Evolutionary conservation across 2,329 filamentous ascomycete genomes (phyloP).

Genomic region (Cercospora sesami): DNA sequence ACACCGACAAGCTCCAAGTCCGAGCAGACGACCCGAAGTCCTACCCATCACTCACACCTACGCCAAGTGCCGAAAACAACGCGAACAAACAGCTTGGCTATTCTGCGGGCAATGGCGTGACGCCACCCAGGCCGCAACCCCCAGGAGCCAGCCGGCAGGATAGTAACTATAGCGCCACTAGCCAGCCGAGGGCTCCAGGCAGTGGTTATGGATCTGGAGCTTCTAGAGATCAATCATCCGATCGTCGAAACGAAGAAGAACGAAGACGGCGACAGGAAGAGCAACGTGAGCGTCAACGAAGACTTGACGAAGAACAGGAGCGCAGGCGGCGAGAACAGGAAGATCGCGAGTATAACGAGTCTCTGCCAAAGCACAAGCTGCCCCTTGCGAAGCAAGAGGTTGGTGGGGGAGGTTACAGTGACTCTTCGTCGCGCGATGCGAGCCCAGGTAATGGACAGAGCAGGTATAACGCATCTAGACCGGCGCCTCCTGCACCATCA

Average conservation of each 20-base stretch:
- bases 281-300: constrained; percentile 38
- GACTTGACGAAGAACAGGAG: constrained; percentile 49
- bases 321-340: constrained; percentile 67
- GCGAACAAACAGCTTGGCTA: constrained; percentile 54
- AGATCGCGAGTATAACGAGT: constrained; percentile 74
- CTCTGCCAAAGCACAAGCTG: constrained; percentile 75
- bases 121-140: constrained; percentile 50
- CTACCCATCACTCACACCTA: constrained; percentile 68
- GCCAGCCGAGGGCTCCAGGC: constrained; percentile 24
- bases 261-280: constrained; percentile 44
- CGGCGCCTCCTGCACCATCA: constrained; percentile 61
- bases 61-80: constrained; percentile 56
- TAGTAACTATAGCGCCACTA: constrained; percentile 44
- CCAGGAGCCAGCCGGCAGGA: constrained; percentile 49
- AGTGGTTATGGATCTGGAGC: constrained; percentile 25
- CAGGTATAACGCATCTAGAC: constrained; percentile 82
- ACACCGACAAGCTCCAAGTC: constrained; percentile 76
- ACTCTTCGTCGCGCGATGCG: constrained; percentile 43
- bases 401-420: constrained; percentile 64
- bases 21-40: constrained; percentile 68
- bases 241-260: constrained; percentile 44
- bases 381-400: constrained; percentile 88
- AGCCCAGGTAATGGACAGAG: constrained; percentile 52
- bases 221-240: constrained; percentile 30
- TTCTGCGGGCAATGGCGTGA: constrained; percentile 48